phyloP scores from a whole-genome alignment of 495 filamentous ascomycete species.

The Daldinia concentrica region DNA sequence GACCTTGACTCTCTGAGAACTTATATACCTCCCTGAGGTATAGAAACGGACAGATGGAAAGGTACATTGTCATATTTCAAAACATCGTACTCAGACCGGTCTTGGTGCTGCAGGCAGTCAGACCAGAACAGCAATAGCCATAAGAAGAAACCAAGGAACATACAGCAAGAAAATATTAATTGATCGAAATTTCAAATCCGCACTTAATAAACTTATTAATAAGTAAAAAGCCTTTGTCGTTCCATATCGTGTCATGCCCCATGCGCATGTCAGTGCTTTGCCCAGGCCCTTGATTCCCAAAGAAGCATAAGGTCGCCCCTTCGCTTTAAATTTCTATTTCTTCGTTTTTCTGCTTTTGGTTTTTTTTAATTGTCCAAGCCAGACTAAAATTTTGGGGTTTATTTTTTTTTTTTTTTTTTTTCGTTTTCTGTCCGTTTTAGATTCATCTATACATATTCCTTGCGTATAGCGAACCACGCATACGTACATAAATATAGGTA shows the following conservation, averaged over 20 bases:
- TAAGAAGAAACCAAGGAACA: conserved; percentile 15
- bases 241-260: conserved; percentile 41
- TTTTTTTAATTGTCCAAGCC: conserved; percentile 23
- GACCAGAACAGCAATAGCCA: conserved; percentile 21
- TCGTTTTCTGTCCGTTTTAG: neutral
- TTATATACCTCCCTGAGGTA: conserved; percentile 30
- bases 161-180: conserved; percentile 22
- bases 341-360: conserved; percentile 9
- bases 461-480: conserved; percentile 2
- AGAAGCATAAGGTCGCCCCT: conserved; percentile 21
- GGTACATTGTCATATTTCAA: conserved; percentile 26
- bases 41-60: conserved; percentile 32
- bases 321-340: conserved; percentile 23
- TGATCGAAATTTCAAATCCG: conserved; percentile 26
- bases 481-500: conserved; percentile 6
- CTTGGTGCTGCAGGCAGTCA: conserved; percentile 41
- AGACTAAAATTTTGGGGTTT: conserved; percentile 39
- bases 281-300: conserved; percentile 34
- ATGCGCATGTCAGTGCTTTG: conserved; percentile 31
- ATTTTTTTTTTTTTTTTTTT: too few species aligned
- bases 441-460: conserved; percentile 13
- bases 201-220: conserved; percentile 16
- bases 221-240: conserved; percentile 27
- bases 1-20: conserved; percentile 31
- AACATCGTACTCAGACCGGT: conserved; percentile 33